Conservation (phyloP, 305 asterid genomes). For the Fraxinus angustifolia region DNA sequence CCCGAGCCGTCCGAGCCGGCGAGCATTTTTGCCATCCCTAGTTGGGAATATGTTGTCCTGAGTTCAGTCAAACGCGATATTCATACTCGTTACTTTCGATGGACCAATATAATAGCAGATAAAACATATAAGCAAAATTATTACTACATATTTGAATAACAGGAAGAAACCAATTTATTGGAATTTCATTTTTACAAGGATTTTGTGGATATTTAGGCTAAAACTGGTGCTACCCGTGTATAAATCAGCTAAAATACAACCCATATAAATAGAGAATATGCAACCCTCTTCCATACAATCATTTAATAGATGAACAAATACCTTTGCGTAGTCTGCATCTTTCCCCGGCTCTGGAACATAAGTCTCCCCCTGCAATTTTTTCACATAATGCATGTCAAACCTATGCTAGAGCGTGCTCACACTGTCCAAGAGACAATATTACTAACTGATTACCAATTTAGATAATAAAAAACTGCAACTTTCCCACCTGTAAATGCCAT, state of each 20-base stretch:
- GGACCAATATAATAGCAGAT: background rate
- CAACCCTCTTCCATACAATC: background rate
- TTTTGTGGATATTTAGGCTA: background rate
- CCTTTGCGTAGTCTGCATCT: conserved; percentile 63
- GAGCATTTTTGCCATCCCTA: too few relatives aligned
- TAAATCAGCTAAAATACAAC: background rate
- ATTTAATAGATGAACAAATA: conserved; percentile 24
- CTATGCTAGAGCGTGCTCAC: conserved; percentile 26
- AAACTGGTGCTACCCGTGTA: background rate
- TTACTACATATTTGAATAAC: background rate
- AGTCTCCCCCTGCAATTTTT: conserved; percentile 71
- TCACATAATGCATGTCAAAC: conserved; percentile 24
- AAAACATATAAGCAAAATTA: background rate
- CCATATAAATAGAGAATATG: background rate
- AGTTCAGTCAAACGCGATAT: background rate
- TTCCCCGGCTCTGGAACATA: conserved; percentile 63
- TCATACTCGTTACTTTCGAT: background rate
- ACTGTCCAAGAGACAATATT: conserved; percentile 14
- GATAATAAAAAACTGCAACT: background rate
- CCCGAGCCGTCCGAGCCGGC: too few relatives aligned
- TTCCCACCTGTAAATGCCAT: conserved; percentile 93
- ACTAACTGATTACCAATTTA: conserved; percentile 12
- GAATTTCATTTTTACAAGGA: background rate
- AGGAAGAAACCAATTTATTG: background rate
- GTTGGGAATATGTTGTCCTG: background rate